Conservation (phyloP, 2,329 filamentous ascomycete genomes). For the Fusarium proliferatum region DNA sequence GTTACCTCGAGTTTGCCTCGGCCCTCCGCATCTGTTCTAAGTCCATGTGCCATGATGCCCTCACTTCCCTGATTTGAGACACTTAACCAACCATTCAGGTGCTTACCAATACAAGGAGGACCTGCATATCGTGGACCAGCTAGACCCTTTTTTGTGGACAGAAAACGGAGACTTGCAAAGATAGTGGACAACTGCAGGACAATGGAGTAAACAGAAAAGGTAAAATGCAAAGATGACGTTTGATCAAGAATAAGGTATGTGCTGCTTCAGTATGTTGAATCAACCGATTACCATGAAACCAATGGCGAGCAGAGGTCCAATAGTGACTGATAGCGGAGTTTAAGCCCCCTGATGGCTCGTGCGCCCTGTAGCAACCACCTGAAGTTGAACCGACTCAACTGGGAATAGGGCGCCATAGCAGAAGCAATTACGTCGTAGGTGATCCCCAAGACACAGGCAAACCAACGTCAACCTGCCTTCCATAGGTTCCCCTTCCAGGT, state of each 20-base stretch:
- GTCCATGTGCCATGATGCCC: conserved; percentile 18
- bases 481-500: conserved; percentile 8
- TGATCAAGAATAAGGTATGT: neutral
- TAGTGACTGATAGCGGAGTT: conserved; percentile 15
- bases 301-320: neutral
- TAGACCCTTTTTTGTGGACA: conserved; percentile 12
- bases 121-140: conserved; percentile 10
- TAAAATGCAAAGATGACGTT: neutral
- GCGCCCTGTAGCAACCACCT: conserved; percentile 33
- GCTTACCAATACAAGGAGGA: conserved; percentile 25
- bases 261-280: neutral
- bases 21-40: neutral
- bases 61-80: conserved; percentile 13
- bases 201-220: neutral
- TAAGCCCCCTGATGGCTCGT: conserved; percentile 32
- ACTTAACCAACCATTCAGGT: neutral
- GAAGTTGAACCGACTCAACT: conserved; percentile 24
- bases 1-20: neutral
- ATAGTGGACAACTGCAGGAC: conserved; percentile 6
- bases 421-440: conserved; percentile 41
- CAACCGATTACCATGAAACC: neutral
- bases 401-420: conserved; percentile 31
- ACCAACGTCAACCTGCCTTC: conserved; percentile 27
- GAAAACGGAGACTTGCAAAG: neutral
- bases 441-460: neutral